phyloP scores from a whole-genome alignment of 2,329 filamentous ascomycete genomes.

The Diaporthe sp. region DNA sequence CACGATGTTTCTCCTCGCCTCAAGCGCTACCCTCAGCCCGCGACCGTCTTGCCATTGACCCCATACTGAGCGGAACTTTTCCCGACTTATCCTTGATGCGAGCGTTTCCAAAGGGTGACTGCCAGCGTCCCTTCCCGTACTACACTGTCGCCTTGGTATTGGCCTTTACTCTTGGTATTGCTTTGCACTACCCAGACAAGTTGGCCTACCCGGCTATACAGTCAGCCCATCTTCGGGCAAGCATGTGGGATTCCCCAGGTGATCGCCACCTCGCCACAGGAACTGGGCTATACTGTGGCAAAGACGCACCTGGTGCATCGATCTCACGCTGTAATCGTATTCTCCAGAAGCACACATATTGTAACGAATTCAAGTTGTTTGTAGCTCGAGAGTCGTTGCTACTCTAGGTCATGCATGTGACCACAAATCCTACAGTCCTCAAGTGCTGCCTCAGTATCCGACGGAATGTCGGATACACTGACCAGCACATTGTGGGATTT shows the following conservation, averaged over 20 bases:
- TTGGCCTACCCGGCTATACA: neutral
- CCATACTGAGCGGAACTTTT: neutral
- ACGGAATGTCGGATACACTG: neutral
- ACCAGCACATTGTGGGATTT: neutral
- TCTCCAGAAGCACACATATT: neutral
- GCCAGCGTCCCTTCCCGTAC: too few relatives aligned
- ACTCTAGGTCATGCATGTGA: neutral
- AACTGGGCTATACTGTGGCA: neutral
- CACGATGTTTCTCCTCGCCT: neutral
- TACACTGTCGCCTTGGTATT: neutral
- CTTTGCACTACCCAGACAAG: neutral
- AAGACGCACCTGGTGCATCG: neutral
- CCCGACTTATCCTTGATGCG: neutral
- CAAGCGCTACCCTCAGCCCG: neutral
- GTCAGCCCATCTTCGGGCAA: neutral
- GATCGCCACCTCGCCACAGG: neutral
- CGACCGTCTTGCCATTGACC: neutral
- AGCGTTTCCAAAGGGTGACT: neutral
- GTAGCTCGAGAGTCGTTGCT: neutral
- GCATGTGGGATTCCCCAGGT: neutral
- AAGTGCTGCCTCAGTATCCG: neutral
- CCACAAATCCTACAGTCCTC: neutral
- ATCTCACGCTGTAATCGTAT: neutral
- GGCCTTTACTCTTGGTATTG: neutral
- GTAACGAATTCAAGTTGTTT: neutral